A percentile compares a stretch with the other conserved stretches of the same genome.
Conservation (phyloP, 345 rosid species). For the Rhizophora apiculata region DNA sequence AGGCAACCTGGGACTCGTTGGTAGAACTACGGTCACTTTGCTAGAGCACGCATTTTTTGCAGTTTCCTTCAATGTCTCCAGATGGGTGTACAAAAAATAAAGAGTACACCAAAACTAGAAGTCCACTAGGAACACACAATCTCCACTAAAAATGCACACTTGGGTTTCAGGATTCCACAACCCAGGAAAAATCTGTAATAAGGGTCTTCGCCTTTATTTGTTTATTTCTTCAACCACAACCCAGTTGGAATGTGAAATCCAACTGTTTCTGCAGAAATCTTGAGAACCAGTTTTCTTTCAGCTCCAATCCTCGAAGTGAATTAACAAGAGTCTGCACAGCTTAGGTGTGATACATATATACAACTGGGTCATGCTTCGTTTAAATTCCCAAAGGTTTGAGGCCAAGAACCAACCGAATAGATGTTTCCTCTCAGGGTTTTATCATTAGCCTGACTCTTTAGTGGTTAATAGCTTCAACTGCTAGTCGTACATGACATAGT, state of each 20-base stretch:
- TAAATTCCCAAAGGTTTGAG: constrained; percentile 9
- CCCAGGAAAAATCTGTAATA: constrained; percentile 8
- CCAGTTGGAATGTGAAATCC: constrained; percentile 6
- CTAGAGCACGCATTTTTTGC: constrained; percentile 7
- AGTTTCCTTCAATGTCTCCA: constrained; percentile 18
- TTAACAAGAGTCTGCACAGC: constrained; percentile 16
- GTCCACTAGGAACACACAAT: constrained; percentile 11
- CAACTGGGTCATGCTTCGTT: constrained; percentile 9
- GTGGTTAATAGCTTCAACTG: constrained; percentile 48
- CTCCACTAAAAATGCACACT: constrained; percentile 9
- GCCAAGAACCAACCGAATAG: constrained; percentile 16
- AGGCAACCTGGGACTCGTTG: constrained; percentile 33
- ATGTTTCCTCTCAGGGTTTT: constrained; percentile 15
- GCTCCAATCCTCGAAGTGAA: constrained; percentile 18
- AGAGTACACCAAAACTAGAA: constrained; percentile 14
- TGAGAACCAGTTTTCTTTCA: constrained; percentile 14
- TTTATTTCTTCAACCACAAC: constrained; percentile 27
- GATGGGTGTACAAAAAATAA: constrained; percentile 19
- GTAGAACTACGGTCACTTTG: constrained; percentile 4
- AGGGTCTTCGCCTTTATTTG: constrained; percentile 19
- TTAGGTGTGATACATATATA: constrained; percentile 23
- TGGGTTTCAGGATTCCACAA: constrained; percentile 18
- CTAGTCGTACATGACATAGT: background rate
- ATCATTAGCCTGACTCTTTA: constrained; percentile 25
- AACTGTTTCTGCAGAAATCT: constrained; percentile 16